Evolutionary conservation across 139 green algal species (phyloP), one percentile per base, ranked within the genome.

Genomic region (Picochlorum costavermella): DNA sequence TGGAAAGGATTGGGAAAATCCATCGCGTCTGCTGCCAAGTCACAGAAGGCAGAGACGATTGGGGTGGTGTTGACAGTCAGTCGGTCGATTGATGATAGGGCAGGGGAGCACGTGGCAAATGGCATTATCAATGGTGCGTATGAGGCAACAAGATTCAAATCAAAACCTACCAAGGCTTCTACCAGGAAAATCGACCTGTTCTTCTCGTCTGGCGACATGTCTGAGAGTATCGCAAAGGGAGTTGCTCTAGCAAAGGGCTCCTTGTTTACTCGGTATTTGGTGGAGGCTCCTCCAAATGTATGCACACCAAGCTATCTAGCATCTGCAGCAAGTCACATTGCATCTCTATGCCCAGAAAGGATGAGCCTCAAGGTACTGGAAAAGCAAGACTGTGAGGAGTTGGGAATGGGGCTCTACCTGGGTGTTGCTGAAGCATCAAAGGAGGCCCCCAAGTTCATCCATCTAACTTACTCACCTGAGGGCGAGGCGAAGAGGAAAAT

Each of bases 331-430:
- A 61, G 63, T 31, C 37, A 63, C 6, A 85, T 95, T 51, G 79
- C 83, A 4, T 65, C 61, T 4, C 45, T 48, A 11, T 79, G 83
- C 20, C 67, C 79, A 2, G 83, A 87, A 6, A 66, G 77, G 2
- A 71, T 85, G 56, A 60, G 61, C 40, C 64, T 81, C 16, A 53
- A 81, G 64, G 74, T 98, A 36, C 75, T 96, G 44, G 92, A 97
- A 68, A 82, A 88, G 69, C 81, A 73, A 3, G 84, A 92, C 11
- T 98, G 94, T 72, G 85, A 92, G 75, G 69, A 78, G 14, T 72
- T 97, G 69, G 80, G 79, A 63, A 99, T 99, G 94, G 94, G 94
- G 9, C 75, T 70, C 36, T 99, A 86, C 79, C 85, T 99, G 60
- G 94, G 84, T 2, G 94, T 99, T n/a, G 75, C 93, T 0, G 86